Evolutionary conservation across 1,139 yeast genomes (phyloP), one percentile per base, ranked within the genome.

Genomic region (Yamadazyma sp.): DNA sequence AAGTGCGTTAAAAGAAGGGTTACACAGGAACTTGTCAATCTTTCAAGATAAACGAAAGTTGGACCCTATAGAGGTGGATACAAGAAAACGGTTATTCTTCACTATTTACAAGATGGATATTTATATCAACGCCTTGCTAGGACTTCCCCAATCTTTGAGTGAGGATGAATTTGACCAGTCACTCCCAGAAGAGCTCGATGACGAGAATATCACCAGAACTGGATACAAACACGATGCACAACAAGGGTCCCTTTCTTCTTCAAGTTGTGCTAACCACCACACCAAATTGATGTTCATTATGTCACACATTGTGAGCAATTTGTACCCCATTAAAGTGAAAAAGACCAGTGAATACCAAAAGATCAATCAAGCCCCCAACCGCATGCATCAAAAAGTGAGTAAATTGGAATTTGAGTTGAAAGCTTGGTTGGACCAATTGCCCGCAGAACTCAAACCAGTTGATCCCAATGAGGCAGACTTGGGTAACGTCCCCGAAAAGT

Each of bases 61-160:
- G 52, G 84, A 85, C 51, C 95, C 95, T 0, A 83, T 88, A 33
- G 96, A 87, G 58, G 68, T 83, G 28, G 97, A 91, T 56, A 86
- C 88, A 28, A 70, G 97, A 43, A 89, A 87, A 56, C 71, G 97
- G 47, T 65, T 89, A 26, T 89, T 89, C 55, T 89, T 87, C 80
- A 86, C 96, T 1, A 84, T 91, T 47, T 84, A 88, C 58, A 89
- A 89, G 57, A 82, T 89, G 89, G 97, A 91, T 56, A 81, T 89
- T 36, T 89, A 89, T 57, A 87, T 88, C 44, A 88, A 88, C 59
- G 87, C 96, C 2, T 82, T 91, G 74, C 62, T 91, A 46, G 97
- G 98, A 2, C 68, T 89, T 40, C 98, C 98, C 1, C 69, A 92
- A 48, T 79, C 88, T 0, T 73, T 79, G 29, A 70, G 77, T 36